A percentile compares a stretch with the other conserved stretches of the same genome.
These are phyloP conservation scores for Kluyveromyces siamensis DNA, from an alignment of 805 yeast genomes.

Conservation along the genomic window DNA sequence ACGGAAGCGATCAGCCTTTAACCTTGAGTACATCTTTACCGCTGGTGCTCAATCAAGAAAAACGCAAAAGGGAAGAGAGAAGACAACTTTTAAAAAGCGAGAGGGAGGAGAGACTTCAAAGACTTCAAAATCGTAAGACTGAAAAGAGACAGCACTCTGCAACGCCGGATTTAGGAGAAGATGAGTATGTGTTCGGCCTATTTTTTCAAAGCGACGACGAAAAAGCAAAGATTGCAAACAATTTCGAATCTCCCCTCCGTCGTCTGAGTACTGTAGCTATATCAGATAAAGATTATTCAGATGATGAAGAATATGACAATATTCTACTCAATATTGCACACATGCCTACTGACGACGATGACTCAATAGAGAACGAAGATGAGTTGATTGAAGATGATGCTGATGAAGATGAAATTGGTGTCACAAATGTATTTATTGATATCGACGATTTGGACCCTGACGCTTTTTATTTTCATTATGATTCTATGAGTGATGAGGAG, in stretches of 20 bases:
- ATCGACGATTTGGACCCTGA: slow-evolving; percentile 32
- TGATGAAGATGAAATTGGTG: slow-evolving; percentile 31
- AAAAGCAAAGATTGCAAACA: slow-evolving; percentile 10
- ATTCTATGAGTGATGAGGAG: slow-evolving; percentile 29
- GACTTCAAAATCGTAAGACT: slow-evolving; percentile 14
- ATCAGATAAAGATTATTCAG: slow-evolving; percentile 16
- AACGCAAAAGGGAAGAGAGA: slow-evolving; percentile 16
- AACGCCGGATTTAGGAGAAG: slow-evolving; percentile 32
- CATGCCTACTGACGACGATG: slow-evolving; percentile 28
- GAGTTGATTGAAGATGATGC: slow-evolving; percentile 23
- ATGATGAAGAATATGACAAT: slow-evolving; percentile 28
- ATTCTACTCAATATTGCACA: slow-evolving; percentile 27
- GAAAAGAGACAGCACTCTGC: slow-evolving; percentile 28
- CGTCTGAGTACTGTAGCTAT: slow-evolving; percentile 14
- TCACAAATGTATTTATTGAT: slow-evolving; percentile 32
- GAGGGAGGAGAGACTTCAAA: slow-evolving; percentile 21
- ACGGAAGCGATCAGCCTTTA: slow-evolving; percentile 25
- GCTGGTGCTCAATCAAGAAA: slow-evolving; percentile 24
- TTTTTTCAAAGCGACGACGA: slow-evolving; percentile 26
- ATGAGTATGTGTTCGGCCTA: slow-evolving; percentile 27
- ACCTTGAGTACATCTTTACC: slow-evolving; percentile 27
- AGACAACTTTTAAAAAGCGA: slow-evolving; percentile 24
- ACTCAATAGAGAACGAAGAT: slow-evolving; percentile 15
- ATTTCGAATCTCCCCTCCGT: slow-evolving; percentile 18
- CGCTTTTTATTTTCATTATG: slow-evolving; percentile 28